phyloP scores from a whole-genome alignment of 176 grass and related monocot species.

The Carex scoparia region DNA sequence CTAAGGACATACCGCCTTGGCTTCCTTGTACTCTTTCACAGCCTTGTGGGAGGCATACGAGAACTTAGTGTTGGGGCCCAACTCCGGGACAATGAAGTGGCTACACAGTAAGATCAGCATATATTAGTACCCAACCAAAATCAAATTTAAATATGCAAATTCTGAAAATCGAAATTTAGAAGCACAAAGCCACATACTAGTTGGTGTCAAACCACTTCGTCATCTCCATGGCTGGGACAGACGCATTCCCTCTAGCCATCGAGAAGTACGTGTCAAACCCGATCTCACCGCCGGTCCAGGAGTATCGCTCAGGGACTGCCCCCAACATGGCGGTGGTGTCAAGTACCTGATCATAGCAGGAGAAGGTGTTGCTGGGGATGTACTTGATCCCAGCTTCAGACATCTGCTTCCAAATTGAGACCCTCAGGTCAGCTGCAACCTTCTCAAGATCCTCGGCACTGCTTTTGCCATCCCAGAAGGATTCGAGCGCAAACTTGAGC shows the following conservation, averaged over 20 bases:
- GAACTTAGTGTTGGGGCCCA: slow-evolving; percentile 77
- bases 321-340: slow-evolving; percentile 94
- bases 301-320: slow-evolving; percentile 81
- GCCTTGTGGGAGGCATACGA: slow-evolving; percentile 93
- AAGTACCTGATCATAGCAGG: slow-evolving; percentile 93
- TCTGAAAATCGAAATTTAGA: neutral
- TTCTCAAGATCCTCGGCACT: slow-evolving; percentile 82
- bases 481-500: slow-evolving; percentile 95
- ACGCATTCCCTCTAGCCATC: slow-evolving; percentile 90
- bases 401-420: slow-evolving; percentile 97
- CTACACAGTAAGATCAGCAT: slow-evolving; percentile 33
- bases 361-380: slow-evolving; percentile 98
- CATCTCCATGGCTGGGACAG: slow-evolving; percentile 98
- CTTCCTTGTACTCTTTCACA: slow-evolving; percentile 93
- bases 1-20: slow-evolving; percentile 62
- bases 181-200: slow-evolving; percentile 59
- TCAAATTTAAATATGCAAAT: slow-evolving; percentile 6
- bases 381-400: slow-evolving; percentile 71
- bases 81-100: slow-evolving; percentile 95
- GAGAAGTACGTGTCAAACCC: slow-evolving; percentile 85
- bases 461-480: slow-evolving; percentile 96
- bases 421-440: slow-evolving; percentile 62
- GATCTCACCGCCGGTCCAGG: slow-evolving; percentile 75
- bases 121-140: slow-evolving; percentile 14
- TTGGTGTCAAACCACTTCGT: slow-evolving; percentile 99